Percentiles rank a stretch among this genome's conserved stretches.
phyloP scores from a whole-genome alignment of 805 yeast species.

The Ogataea chonburiensis region DNA sequence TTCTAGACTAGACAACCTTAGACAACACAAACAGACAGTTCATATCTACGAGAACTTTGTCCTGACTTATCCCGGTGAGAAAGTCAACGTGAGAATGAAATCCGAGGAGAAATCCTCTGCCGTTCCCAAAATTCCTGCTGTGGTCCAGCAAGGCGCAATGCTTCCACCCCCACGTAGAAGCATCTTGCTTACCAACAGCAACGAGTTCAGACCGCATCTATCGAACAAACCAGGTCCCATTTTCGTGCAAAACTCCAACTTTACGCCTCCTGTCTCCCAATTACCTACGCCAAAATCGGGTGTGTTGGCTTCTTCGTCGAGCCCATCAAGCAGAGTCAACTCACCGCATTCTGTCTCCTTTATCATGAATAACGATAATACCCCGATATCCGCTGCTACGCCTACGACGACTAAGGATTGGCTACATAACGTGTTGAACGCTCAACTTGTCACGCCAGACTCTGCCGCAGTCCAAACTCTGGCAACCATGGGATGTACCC shows the following conservation, averaged over 20 bases:
- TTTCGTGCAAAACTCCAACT: conserved; percentile 26
- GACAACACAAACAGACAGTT: conserved; percentile 89
- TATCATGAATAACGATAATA: conserved; percentile 15
- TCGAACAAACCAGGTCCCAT: conserved; percentile 34
- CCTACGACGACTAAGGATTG: conserved; percentile 18
- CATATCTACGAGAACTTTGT: conserved; percentile 51
- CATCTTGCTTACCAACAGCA: conserved; percentile 14
- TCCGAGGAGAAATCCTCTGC: conserved; percentile 19
- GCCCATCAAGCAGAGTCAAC: conserved; percentile 16
- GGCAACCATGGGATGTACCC: conserved; percentile 5
- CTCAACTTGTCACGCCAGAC: conserved; percentile 8
- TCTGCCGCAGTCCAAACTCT: conserved; percentile 11
- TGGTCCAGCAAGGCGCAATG: conserved; percentile 26
- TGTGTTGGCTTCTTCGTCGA: conserved; percentile 13
- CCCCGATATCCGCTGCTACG: conserved; percentile 10
- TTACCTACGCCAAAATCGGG: conserved; percentile 24
- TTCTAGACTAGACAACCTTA: conserved; percentile 79
- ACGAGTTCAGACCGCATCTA: conserved; percentile 31
- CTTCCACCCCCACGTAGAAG: conserved; percentile 34
- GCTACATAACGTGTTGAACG: conserved; percentile 22
- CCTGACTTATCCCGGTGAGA: conserved; percentile 35
- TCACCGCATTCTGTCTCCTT: conserved; percentile 23
- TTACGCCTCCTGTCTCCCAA: conserved; percentile 17
- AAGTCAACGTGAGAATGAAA: conserved; percentile 31
- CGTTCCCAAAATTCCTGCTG: conserved; percentile 13